These are phyloP conservation scores for Albifimbria verrucaria DNA, from an alignment of 2,329 filamentous ascomycete genomes.

Conservation along the genomic window DNA sequence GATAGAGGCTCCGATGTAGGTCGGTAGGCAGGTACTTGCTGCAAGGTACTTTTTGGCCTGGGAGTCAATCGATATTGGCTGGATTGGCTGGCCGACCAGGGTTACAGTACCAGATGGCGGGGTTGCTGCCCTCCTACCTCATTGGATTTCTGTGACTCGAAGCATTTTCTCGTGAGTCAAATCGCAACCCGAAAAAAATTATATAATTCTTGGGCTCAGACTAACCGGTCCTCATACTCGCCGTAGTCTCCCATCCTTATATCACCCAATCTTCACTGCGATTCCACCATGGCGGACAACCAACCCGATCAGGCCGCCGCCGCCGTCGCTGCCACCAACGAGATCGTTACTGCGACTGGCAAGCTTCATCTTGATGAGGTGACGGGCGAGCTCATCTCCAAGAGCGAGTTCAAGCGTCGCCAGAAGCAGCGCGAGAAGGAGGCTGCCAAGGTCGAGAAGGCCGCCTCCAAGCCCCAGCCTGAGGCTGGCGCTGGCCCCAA, in stretches of 20 bases:
- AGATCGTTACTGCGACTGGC: constrained; percentile 54
- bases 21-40: too few species aligned
- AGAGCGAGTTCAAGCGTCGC: constrained; percentile 90
- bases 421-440: constrained; percentile 88
- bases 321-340: constrained; percentile 42
- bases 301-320: constrained; percentile 20
- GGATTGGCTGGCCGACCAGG: too few species aligned
- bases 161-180: not conserved
- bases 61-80: too few species aligned
- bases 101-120: not conserved
- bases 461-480: constrained; percentile 69
- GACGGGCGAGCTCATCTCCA: constrained; percentile 83
- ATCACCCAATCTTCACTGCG: not conserved
- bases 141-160: not conserved
- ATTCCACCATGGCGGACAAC: constrained; percentile 2
- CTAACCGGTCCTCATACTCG: too few species aligned
- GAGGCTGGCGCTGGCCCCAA: constrained; percentile 57
- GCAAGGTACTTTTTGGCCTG: too few species aligned
- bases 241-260: too few species aligned
- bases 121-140: not conserved
- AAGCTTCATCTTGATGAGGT: constrained; percentile 88
- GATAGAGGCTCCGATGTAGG: too few species aligned
- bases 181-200: not conserved
- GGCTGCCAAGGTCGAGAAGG: constrained; percentile 85
- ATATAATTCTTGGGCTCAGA: too few species aligned